These are phyloP conservation scores for Backusella tuberculispora DNA, from an alignment of 192 early-diverging fungal species.

Conservation along the genomic window DNA sequence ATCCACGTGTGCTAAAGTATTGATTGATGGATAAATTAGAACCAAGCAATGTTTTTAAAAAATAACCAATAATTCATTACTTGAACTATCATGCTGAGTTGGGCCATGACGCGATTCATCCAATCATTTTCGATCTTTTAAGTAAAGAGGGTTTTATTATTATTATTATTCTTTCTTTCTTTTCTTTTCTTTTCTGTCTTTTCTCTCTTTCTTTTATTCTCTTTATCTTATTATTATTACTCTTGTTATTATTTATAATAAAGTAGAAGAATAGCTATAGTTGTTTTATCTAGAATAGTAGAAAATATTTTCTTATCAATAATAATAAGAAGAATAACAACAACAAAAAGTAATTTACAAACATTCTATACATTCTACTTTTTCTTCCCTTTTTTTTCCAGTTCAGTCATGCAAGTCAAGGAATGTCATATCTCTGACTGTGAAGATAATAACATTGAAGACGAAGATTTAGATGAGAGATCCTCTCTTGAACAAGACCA, in stretches of 20 bases:
- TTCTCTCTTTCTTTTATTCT: background rate
- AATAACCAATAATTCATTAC: background rate
- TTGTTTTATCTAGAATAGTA: no score
- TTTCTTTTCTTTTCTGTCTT: background rate
- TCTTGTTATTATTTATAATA: no score
- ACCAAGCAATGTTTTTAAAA: background rate
- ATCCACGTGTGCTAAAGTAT: slow-evolving; percentile 10
- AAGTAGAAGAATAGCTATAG: no score
- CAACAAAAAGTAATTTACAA: no score
- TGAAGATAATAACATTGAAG: slow-evolving; percentile 21
- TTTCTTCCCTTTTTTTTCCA: background rate
- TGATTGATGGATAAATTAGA: no score
- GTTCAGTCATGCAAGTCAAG: background rate
- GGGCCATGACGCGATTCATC: slow-evolving; percentile 5
- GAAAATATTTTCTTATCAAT: no score
- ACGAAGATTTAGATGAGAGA: background rate
- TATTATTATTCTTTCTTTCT: background rate
- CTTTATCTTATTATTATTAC: no score
- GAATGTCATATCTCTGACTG: slow-evolving; percentile 21
- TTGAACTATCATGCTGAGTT: slow-evolving; percentile 5
- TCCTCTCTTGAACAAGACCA: background rate
- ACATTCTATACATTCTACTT: no score
- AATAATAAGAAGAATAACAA: no score
- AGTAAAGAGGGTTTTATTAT: background rate
- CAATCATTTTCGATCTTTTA: background rate